Percentiles rank a stretch among this genome's conserved stretches.
These are phyloP conservation scores for Blastobotrys persicus DNA, from an alignment of 1,139 yeast genomes.

Conservation along the genomic window DNA sequence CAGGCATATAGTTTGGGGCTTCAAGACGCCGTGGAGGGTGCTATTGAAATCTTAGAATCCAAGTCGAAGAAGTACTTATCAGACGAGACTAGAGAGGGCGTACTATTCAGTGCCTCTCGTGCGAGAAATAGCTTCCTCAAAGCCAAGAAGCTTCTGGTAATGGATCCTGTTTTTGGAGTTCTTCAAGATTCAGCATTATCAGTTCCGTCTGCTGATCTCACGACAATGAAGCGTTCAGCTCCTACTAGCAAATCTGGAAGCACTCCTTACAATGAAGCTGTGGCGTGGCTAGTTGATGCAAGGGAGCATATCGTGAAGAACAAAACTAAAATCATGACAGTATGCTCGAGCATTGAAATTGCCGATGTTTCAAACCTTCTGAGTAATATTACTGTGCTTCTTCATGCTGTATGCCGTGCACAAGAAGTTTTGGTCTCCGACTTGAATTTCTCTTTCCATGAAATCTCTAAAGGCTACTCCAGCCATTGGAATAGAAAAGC, in stretches of 20 bases:
- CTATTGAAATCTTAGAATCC: constrained; percentile 22
- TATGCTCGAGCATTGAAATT: constrained; percentile 27
- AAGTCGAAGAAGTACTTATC: constrained; percentile 8
- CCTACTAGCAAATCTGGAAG: constrained; percentile 2
- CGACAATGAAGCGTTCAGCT: constrained; percentile 2
- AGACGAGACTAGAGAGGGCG: constrained; percentile 22
- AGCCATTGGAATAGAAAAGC: constrained; percentile 13
- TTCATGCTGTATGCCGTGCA: constrained; percentile 29
- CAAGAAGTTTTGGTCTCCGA: constrained; percentile 14
- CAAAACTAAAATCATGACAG: constrained; percentile 8
- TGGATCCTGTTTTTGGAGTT: constrained; percentile 48
- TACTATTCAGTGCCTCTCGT: constrained; percentile 23
- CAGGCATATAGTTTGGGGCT: constrained; percentile 27
- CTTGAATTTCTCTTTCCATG: constrained; percentile 15
- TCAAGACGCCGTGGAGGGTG: constrained; percentile 26
- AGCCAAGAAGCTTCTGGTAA: constrained; percentile 28
- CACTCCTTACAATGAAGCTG: constrained; percentile 16
- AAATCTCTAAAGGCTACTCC: constrained; percentile 20
- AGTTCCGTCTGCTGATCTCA: constrained; percentile 39
- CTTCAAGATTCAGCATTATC: constrained; percentile 50
- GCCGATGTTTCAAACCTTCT: constrained; percentile 23
- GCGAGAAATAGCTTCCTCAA: constrained; percentile 27
- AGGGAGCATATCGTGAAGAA: constrained; percentile 15
- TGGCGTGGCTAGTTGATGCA: constrained; percentile 18
- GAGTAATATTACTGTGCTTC: constrained; percentile 31